A percentile compares a stretch with the other conserved stretches of the same genome.
These are phyloP conservation scores for Phytophthora crassamura DNA, from an alignment of 352 stramenopile genomes.

Conservation along the genomic window DNA sequence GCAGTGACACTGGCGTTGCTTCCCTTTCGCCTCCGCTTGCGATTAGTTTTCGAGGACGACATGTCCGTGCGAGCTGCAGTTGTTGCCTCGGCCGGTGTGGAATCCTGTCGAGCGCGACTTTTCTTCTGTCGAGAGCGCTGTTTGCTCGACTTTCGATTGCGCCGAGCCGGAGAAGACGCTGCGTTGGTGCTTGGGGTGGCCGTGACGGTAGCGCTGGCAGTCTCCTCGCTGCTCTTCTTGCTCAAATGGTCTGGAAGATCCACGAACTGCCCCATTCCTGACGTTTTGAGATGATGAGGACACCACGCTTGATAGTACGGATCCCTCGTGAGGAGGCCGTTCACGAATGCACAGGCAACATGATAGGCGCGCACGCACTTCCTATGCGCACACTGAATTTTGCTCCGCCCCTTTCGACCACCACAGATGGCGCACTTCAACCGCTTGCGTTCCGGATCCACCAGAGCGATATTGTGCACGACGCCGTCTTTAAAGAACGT, in stretches of 20 bases:
- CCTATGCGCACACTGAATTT: slow-evolving; percentile 78
- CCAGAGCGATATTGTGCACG: slow-evolving; percentile 63
- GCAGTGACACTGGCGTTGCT: slow-evolving; percentile 10
- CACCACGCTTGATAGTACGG: slow-evolving; percentile 83
- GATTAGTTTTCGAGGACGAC: slow-evolving; percentile 51
- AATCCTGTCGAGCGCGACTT: slow-evolving; percentile 29
- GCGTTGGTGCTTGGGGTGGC: slow-evolving; percentile 16
- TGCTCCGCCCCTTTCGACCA: slow-evolving; percentile 71
- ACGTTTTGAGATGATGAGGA: slow-evolving; percentile 76
- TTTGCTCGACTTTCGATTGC: slow-evolving; percentile 27
- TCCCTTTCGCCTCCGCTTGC: slow-evolving; percentile 59
- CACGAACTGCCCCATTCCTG: slow-evolving; percentile 66
- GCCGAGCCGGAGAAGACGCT: slow-evolving; percentile 13
- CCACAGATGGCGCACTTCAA: slow-evolving; percentile 73
- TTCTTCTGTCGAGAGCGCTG: slow-evolving; percentile 31
- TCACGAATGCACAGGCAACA: slow-evolving; percentile 78
- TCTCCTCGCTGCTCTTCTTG: slow-evolving; percentile 24
- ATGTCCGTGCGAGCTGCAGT: slow-evolving; percentile 26
- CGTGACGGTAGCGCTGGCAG: neutral
- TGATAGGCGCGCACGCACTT: slow-evolving; percentile 75
- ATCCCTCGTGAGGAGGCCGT: slow-evolving; percentile 64
- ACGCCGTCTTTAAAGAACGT: slow-evolving; percentile 81
- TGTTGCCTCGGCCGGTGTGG: slow-evolving; percentile 31
- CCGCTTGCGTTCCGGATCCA: slow-evolving; percentile 53
- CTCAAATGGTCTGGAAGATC: slow-evolving; percentile 72